These are phyloP conservation scores for Epichloe elymi DNA, from an alignment of 2,329 filamentous ascomycete species.

Conservation along the genomic window DNA sequence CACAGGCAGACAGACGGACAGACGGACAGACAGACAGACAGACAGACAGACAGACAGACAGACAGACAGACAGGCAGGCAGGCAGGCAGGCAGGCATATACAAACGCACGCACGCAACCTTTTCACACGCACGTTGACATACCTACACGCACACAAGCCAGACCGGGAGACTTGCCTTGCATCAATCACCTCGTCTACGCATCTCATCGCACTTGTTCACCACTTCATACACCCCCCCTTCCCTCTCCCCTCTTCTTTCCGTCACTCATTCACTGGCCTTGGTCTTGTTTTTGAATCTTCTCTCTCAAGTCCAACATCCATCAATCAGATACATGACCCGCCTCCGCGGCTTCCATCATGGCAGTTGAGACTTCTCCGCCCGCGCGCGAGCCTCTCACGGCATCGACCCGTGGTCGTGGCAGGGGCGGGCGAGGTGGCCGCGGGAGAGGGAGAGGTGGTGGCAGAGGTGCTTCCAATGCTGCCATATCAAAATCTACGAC, in stretches of 20 bases:
- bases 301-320: not conserved
- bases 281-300: not conserved
- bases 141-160: not conserved
- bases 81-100: not conserved
- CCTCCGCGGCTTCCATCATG: conserved; percentile 18
- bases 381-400: conserved; percentile 20
- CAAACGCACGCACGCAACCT: not conserved
- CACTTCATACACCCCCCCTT: not conserved
- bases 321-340: conserved; percentile 18
- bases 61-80: not conserved
- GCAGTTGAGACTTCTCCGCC: conserved; percentile 25
- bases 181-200: not conserved
- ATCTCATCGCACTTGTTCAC: not conserved
- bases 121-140: not conserved
- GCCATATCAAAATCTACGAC: conserved; percentile 20
- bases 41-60: not conserved
- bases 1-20: not conserved
- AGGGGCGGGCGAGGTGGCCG: conserved; percentile 12
- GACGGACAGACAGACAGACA: too few species aligned
- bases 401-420: conserved; percentile 21
- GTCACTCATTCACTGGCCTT: not conserved
- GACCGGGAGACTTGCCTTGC: not conserved
- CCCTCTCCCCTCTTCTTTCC: not conserved
- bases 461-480: conserved; percentile 17
- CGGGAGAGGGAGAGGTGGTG: conserved; percentile 12